A percentile compares a stretch with the other conserved stretches of the same genome.
Evolutionary conservation across 805 yeast species (phyloP).

Genomic region (Kregervanrija delftensis): DNA sequence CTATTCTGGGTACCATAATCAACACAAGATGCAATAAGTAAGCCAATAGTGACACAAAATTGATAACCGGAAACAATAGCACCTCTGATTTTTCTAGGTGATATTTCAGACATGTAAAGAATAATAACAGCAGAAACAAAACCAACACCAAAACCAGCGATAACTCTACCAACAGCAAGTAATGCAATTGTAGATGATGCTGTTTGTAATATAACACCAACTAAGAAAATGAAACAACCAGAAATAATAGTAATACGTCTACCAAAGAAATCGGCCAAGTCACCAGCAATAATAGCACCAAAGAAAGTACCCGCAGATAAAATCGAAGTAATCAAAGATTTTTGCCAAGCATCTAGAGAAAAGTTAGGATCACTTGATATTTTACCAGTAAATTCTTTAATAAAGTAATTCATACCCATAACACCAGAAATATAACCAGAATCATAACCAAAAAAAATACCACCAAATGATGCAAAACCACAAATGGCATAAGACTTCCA

Average conservation of each 20-base stretch:
- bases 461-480: slow-evolving; percentile 61
- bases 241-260: slow-evolving; percentile 40
- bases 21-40: slow-evolving; percentile 61
- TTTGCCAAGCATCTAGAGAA: slow-evolving; percentile 25
- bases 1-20: slow-evolving; percentile 59
- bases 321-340: slow-evolving; percentile 58
- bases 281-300: slow-evolving; percentile 61
- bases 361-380: slow-evolving; percentile 25
- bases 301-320: slow-evolving; percentile 64
- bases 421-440: slow-evolving; percentile 65
- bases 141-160: slow-evolving; percentile 78
- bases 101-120: slow-evolving; percentile 70
- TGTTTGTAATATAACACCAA: slow-evolving; percentile 44
- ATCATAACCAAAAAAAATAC: slow-evolving; percentile 61
- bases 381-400: slow-evolving; percentile 22
- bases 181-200: slow-evolving; percentile 40
- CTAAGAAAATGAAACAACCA: slow-evolving; percentile 37
- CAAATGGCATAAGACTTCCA: slow-evolving; percentile 33
- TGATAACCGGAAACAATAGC: slow-evolving; percentile 72
- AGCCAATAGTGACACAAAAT: slow-evolving; percentile 57
- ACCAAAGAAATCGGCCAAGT: slow-evolving; percentile 39
- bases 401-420: slow-evolving; percentile 50
- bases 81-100: slow-evolving; percentile 76
- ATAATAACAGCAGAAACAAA: slow-evolving; percentile 72
- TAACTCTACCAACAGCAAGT: slow-evolving; percentile 59